Percentiles rank a stretch among this genome's conserved stretches.
These are phyloP conservation scores for Aspergillus coremiiformis DNA, from an alignment of 495 filamentous ascomycete species.

Conservation along the genomic window DNA sequence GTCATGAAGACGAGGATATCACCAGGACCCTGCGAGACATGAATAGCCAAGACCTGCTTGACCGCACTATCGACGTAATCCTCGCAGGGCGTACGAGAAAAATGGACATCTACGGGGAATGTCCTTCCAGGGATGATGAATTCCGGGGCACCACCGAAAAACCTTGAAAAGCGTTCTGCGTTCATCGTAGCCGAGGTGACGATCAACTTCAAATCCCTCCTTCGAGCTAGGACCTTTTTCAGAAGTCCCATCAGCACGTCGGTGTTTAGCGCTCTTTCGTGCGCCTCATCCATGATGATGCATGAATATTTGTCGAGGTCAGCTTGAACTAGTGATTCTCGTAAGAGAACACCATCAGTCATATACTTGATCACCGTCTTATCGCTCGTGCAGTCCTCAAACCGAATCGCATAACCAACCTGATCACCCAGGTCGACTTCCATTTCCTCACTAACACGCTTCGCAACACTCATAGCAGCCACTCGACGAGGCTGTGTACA, in stretches of 20 bases:
- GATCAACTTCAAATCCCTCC: slow-evolving; percentile 90
- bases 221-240: slow-evolving; percentile 87
- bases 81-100: slow-evolving; percentile 88
- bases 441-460: slow-evolving; percentile 98
- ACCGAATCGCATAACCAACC: slow-evolving; percentile 97
- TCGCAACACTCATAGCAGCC: slow-evolving; percentile 97
- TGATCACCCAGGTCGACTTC: slow-evolving; percentile 82
- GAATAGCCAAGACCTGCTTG: slow-evolving; percentile 94
- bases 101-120: slow-evolving; percentile 96
- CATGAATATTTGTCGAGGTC: slow-evolving; percentile 97
- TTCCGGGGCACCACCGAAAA: slow-evolving; percentile 96
- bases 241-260: slow-evolving; percentile 96
- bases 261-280: slow-evolving; percentile 94
- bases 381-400: slow-evolving; percentile 95
- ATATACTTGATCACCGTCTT: slow-evolving; percentile 98
- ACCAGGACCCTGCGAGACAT: slow-evolving; percentile 82
- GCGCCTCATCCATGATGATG: slow-evolving; percentile 99
- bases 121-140: slow-evolving; percentile 96
- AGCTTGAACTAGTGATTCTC: slow-evolving; percentile 83
- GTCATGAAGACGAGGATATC: slow-evolving; percentile 99
- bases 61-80: slow-evolving; percentile 98
- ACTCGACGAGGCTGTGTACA: slow-evolving; percentile 94
- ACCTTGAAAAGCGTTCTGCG: slow-evolving; percentile 87
- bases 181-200: slow-evolving; percentile 99
- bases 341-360: slow-evolving; percentile 94